Evolutionary conservation across 2,329 filamentous ascomycete genomes (phyloP).

Genomic region (Iodosphaeria phyllophila): DNA sequence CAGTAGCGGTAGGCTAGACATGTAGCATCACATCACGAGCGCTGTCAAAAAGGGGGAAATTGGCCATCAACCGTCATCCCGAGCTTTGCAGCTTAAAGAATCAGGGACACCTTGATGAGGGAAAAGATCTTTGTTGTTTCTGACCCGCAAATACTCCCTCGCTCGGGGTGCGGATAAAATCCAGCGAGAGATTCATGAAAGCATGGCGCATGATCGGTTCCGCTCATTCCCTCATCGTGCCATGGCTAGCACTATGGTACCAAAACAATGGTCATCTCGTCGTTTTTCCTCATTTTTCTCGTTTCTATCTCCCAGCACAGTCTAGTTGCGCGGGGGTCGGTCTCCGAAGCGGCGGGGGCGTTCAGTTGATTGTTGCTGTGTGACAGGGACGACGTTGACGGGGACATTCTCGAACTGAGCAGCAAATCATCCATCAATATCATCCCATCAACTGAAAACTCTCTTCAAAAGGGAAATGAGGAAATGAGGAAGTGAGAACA

Average conservation of each 20-base stretch:
- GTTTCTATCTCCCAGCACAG: background rate
- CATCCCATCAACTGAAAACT: background rate
- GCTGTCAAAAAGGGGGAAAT: slow-evolving; percentile 18
- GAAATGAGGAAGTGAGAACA: slow-evolving; percentile 22
- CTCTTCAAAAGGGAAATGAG: too few relatives aligned
- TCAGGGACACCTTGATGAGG: slow-evolving; percentile 79
- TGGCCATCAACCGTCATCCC: slow-evolving; percentile 92
- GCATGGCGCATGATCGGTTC: slow-evolving; percentile 20
- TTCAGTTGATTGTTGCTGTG: slow-evolving; percentile 74
- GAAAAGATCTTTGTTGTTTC: slow-evolving; percentile 36
- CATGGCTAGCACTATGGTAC: too few relatives aligned
- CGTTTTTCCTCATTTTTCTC: slow-evolving; percentile 1
- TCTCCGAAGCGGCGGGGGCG: slow-evolving; percentile 61
- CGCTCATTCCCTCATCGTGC: slow-evolving; percentile 2
- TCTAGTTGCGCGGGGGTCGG: slow-evolving; percentile 22
- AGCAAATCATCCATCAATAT: slow-evolving; percentile 11
- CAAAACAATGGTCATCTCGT: too few relatives aligned
- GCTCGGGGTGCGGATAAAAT: too few relatives aligned
- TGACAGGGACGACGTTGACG: slow-evolving; percentile 84
- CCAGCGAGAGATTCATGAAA: slow-evolving; percentile 37
- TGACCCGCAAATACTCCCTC: too few relatives aligned
- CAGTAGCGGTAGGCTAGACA: too few relatives aligned
- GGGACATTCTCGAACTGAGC: slow-evolving; percentile 86
- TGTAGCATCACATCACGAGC: slow-evolving; percentile 5
- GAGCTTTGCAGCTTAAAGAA: slow-evolving; percentile 32